These are phyloP conservation scores for Euphorbia tirucalli DNA, from an alignment of 345 rosid species.

Conservation along the genomic window DNA sequence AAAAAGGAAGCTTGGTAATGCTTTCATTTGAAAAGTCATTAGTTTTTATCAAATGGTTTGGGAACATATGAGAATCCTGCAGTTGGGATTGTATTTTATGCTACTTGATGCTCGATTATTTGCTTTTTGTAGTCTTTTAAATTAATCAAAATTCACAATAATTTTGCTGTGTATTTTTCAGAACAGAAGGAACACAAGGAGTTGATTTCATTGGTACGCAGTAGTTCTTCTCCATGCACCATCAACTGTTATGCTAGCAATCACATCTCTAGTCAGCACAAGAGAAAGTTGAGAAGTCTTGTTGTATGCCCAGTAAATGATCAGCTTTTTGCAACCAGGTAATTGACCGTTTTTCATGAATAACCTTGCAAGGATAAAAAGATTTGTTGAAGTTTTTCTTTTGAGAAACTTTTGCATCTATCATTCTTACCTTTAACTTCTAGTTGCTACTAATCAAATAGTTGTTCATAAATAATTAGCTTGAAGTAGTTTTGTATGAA, in stretches of 20 bases:
- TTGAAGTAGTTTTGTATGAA: no score
- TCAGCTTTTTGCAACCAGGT: slow-evolving; percentile 86
- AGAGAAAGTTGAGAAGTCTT: slow-evolving; percentile 86
- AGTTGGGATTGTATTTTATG: slow-evolving; percentile 5
- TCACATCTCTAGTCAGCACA: slow-evolving; percentile 83
- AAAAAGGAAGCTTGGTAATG: slow-evolving; percentile 70
- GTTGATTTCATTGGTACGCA: slow-evolving; percentile 60
- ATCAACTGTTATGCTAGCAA: slow-evolving; percentile 56
- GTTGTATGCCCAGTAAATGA: slow-evolving; percentile 70
- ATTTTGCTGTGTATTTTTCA: slow-evolving; percentile 31
- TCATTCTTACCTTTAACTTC: neutral
- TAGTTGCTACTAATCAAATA: no score
- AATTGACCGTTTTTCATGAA: slow-evolving; percentile 4
- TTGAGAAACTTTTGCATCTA: neutral
- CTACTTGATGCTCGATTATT: neutral
- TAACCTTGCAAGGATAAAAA: neutral
- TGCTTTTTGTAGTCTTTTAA: neutral
- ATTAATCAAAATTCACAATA: slow-evolving; percentile 10
- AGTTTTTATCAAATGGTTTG: neutral
- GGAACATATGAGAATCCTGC: no score
- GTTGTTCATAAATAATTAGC: no score
- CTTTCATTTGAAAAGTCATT: slow-evolving; percentile 1
- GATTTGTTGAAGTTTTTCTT: no score
- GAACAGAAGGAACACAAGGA: slow-evolving; percentile 76
- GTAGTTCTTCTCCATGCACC: slow-evolving; percentile 47